phyloP scores from a whole-genome alignment of 2,329 filamentous ascomycete genomes.

The Fusarium guadeloupense region DNA sequence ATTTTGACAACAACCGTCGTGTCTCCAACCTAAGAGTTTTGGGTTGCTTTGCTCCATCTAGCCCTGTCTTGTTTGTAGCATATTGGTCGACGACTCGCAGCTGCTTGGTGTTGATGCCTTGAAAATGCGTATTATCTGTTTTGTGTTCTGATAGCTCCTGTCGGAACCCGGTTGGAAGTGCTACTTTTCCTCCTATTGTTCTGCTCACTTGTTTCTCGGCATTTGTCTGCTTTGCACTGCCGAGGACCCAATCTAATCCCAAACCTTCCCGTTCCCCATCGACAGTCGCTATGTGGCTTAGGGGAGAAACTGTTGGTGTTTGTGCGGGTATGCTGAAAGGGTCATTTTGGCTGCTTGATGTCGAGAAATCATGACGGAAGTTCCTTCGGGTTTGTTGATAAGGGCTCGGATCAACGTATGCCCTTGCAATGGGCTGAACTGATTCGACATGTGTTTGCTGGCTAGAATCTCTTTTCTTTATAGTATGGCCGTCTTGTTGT shows the following conservation, averaged over 20 bases:
- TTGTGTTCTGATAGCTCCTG: neutral
- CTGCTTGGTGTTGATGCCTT: neutral
- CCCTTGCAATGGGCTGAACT: neutral
- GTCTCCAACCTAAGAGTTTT: constrained; percentile 8
- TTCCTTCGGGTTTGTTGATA: neutral
- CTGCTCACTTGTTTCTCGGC: neutral
- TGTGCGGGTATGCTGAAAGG: constrained; percentile 19
- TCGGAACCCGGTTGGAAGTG: neutral
- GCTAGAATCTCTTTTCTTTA: neutral
- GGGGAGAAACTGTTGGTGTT: constrained; percentile 5
- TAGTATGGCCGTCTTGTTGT: constrained; percentile 12
- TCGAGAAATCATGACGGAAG: neutral
- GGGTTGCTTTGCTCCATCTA: constrained; percentile 2
- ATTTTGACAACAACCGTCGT: constrained; percentile 8
- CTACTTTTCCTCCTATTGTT: neutral
- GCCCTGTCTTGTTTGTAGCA: neutral
- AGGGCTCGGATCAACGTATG: neutral
- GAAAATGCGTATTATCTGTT: neutral
- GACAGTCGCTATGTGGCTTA: constrained; percentile 2
- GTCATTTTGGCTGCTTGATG: constrained; percentile 11
- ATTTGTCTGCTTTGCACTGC: neutral
- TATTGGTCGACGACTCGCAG: neutral
- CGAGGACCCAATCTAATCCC: neutral
- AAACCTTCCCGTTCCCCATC: neutral
- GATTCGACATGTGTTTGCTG: neutral